Percentiles rank a stretch among this genome's conserved stretches.
Conservation (phyloP, 2,329 filamentous ascomycete genomes). For the Sphaceloma murrayae region DNA sequence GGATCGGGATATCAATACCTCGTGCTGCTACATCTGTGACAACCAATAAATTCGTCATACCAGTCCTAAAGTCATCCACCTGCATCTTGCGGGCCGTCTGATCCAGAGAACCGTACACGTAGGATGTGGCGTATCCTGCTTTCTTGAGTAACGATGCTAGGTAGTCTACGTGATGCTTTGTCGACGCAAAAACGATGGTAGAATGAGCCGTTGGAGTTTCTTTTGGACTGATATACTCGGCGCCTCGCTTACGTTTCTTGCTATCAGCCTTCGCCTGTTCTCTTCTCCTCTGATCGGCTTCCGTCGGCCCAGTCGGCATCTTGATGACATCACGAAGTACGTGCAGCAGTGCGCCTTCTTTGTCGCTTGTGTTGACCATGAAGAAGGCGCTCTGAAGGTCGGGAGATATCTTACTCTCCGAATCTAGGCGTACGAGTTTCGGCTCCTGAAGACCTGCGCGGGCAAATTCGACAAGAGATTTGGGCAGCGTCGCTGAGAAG, state of each 20-base stretch:
- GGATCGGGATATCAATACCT: conserved; percentile 93
- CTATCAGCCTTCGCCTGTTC: conserved; percentile 39
- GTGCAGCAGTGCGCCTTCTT: conserved; percentile 84
- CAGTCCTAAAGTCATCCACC: conserved; percentile 78
- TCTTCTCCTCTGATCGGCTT: conserved; percentile 39
- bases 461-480: conserved; percentile 91
- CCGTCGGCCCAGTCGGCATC: conserved; percentile 62
- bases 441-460: conserved; percentile 88
- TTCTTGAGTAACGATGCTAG: conserved; percentile 67
- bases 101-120: conserved; percentile 89
- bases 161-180: conserved; percentile 97
- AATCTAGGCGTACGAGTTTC: conserved; percentile 78
- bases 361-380: conserved; percentile 81
- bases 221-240: conserved; percentile 42
- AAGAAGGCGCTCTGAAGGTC: conserved; percentile 96
- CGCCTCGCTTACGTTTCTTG: conserved; percentile 65
- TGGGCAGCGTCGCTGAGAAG: conserved; percentile 91
- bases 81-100: conserved; percentile 88
- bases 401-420: conserved; percentile 90
- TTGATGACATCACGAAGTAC: conserved; percentile 87
- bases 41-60: conserved; percentile 79
- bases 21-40: conserved; percentile 92
- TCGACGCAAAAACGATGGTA: conserved; percentile 88
- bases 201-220: conserved; percentile 79
- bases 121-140: conserved; percentile 80